These are phyloP conservation scores for Dryas alaskensis DNA, from an alignment of 306 rosid genomes.

Conservation along the genomic window DNA sequence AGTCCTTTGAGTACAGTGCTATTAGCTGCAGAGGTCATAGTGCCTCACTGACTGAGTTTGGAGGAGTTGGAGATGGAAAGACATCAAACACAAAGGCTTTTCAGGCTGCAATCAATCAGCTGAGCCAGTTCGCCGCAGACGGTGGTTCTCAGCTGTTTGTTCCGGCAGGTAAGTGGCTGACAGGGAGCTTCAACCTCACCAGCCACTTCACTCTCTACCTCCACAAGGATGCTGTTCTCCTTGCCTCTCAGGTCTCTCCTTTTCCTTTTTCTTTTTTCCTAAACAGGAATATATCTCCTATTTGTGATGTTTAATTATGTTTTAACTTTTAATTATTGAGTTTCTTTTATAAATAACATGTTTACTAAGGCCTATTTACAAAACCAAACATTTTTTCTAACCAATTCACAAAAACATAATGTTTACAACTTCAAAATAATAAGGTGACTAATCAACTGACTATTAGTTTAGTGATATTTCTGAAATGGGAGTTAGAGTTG, in stretches of 20 bases:
- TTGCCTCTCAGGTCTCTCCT: conserved; percentile 37
- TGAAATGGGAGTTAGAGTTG: no score
- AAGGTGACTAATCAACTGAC: no score
- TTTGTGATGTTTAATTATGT: neutral
- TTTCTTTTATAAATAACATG: no score
- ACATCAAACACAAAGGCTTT: conserved; percentile 51
- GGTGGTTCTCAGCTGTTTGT: conserved; percentile 50
- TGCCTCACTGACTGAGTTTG: conserved; percentile 43
- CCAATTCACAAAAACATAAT: no score
- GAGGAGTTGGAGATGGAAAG: conserved; percentile 55
- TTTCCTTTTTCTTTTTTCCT: neutral
- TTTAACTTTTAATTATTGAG: neutral
- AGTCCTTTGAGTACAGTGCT: conserved; percentile 34
- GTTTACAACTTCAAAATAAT: no score
- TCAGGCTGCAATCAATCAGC: conserved; percentile 29
- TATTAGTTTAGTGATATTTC: no score
- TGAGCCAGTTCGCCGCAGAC: conserved; percentile 28
- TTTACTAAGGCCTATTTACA: no score
- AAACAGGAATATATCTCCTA: neutral
- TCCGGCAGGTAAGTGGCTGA: conserved; percentile 52
- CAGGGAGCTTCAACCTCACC: conserved; percentile 36
- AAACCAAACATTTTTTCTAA: no score
- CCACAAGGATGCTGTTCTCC: conserved; percentile 40
- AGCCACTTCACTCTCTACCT: conserved; percentile 42
- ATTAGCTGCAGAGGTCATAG: conserved; percentile 48